Conservation (phyloP, 2,329 filamentous ascomycete species). For the Pseudomassariella vexata region DNA sequence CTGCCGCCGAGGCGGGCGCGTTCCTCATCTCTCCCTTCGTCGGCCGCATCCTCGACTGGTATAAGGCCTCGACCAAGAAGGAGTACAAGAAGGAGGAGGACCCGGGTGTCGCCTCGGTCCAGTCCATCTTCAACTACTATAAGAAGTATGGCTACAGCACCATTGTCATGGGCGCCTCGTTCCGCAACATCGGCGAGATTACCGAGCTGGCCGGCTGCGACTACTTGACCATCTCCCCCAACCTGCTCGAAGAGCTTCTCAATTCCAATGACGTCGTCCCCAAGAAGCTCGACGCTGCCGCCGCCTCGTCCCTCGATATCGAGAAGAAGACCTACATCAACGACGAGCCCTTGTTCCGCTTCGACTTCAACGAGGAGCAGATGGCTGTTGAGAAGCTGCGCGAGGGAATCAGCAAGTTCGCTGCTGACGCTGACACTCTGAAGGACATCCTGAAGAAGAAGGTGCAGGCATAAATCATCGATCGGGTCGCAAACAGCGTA, state of each 20-base stretch:
- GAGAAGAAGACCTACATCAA: conserved; percentile 88
- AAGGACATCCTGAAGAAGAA: conserved; percentile 90
- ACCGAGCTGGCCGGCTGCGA: conserved; percentile 97
- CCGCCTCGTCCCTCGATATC: conserved; percentile 64
- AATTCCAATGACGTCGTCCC: conserved; percentile 78
- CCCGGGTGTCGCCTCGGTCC: conserved; percentile 91
- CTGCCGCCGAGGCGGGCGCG: conserved; percentile 87
- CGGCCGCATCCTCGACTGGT: conserved; percentile 98
- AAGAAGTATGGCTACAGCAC: conserved; percentile 99
- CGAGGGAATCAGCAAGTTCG: conserved; percentile 99
- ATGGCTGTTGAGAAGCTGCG: conserved; percentile 99
- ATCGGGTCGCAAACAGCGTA: too few relatives aligned
- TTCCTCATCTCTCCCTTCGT: conserved; percentile 99
- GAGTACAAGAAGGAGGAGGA: conserved; percentile 86
- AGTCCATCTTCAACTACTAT: conserved; percentile 99
- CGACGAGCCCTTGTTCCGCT: conserved; percentile 87
- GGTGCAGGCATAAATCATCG: conserved; percentile 53
- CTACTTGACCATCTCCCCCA: conserved; percentile 96
- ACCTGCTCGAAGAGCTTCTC: conserved; percentile 87
- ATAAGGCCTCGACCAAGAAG: conserved; percentile 94
- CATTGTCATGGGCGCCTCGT: conserved; percentile 99
- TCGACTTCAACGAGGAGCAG: conserved; percentile 99
- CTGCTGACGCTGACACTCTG: conserved; percentile 87
- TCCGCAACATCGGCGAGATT: conserved; percentile 94
- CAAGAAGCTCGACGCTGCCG: conserved; percentile 80